Base-by-base conservation (phyloP, 2,329 filamentous ascomycete genomes). In the Mycogone perniciosa region DNA sequence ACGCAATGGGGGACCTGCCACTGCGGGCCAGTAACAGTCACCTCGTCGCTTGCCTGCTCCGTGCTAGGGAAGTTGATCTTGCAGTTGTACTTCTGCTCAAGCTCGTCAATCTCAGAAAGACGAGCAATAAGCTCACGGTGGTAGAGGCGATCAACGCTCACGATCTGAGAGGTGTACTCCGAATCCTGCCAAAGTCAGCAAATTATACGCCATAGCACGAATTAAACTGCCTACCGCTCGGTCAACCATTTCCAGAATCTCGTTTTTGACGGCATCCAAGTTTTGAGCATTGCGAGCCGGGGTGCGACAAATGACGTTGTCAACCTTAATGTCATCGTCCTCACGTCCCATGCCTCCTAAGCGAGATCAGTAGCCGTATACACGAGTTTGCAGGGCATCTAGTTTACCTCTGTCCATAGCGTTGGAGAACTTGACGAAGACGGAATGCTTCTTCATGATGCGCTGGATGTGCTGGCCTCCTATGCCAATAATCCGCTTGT, bases 391-490 rank as follows among this genome's bases (percentile, higher is more conserved):
- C 34, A 62, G n/a, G 4, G 27, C 13, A 5, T 9, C 37, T n/a
- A 34, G 13, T 46, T 48, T 52, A 73, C 89, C 93, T 64, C 93
- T 86, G 66, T 99, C 93, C 91, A 97, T 97, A 11, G 93, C 93
- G 62, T 99, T 99, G 57, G 90, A 96, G 64, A 99, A 99, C 67
- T 99, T 99, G 73, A 99, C 93, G 62, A 99, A 99, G 59, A 99
- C 93, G 0, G 93, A 97, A 71, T 99, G 95, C 72, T 97, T 97
- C 76, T 99, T 97, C 93, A 99, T 99, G 74, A 99, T 97, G 50
- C 92, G 89, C 70, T 99, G 93, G 59, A 99, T 99, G 65, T 99
- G 93, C 67, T 97, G 92, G 7, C 93, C 93, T 54, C 93, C 93
- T 62, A 99, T 97, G 47, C 93, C 93, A 57, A 99, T 99, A 64